phyloP scores from a whole-genome alignment of 768 basidiomycete species.

The Astraeus odoratus region DNA sequence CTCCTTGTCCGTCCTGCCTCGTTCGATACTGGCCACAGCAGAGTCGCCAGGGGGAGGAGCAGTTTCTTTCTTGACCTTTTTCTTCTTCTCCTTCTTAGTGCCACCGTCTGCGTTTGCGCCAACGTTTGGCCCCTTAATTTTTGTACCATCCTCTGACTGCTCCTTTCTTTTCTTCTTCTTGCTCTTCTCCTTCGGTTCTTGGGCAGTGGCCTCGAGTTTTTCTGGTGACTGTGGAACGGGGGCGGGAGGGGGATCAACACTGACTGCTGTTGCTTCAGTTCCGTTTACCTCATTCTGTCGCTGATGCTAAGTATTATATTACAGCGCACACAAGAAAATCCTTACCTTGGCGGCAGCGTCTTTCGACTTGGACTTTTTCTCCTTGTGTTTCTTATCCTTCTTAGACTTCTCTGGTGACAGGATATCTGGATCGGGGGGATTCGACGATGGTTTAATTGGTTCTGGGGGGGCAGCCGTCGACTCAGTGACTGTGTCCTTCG shows the following conservation, averaged over 20 bases:
- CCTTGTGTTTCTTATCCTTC: constrained; percentile 15
- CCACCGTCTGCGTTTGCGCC: constrained; percentile 5
- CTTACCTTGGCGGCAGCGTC: constrained; percentile 1
- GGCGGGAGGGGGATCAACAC: neutral
- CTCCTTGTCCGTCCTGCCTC: neutral
- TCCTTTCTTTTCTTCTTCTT: constrained; percentile 16
- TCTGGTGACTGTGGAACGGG: neutral
- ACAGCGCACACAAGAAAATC: no score
- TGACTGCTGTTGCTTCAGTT: neutral
- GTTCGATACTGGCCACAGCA: neutral
- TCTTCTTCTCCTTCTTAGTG: constrained; percentile 10
- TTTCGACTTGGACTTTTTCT: constrained; percentile 12
- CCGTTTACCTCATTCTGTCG: neutral
- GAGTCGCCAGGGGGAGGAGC: neutral
- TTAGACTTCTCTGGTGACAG: constrained; percentile 6
- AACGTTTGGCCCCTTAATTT: constrained; percentile 5
- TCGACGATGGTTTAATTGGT: neutral
- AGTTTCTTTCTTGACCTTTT: constrained; percentile 9
- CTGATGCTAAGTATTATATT: neutral
- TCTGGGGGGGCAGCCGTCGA: neutral
- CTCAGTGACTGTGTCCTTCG: constrained; percentile 8
- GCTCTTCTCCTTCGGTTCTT: constrained; percentile 6
- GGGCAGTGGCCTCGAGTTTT: neutral
- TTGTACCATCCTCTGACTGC: constrained; percentile 2
- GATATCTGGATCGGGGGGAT: neutral